Base-by-base conservation (phyloP, 2,329 filamentous ascomycete genomes). In the Xylariales sp. region DNA sequence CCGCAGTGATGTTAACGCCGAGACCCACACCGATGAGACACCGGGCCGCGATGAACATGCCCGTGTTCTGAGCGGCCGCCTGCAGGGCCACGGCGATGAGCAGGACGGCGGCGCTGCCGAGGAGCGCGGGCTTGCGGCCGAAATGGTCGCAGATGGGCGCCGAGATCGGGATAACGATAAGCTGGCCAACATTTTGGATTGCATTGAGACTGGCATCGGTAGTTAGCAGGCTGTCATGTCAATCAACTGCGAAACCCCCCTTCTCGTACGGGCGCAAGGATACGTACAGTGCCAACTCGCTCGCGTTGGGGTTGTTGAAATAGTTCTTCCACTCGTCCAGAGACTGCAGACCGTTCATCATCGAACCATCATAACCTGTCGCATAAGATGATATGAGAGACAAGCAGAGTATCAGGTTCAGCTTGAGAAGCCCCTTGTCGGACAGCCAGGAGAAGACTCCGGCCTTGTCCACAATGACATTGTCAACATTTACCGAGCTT, bases 321-420 rank as follows among this genome's bases (percentile, higher is more conserved):
- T 66, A 68, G 2, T 44, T 39, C 37, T 60, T 56, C 67, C 68
- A 71, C 42, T 60, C 51, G 0, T 54, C 42, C 0, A 67, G 54
- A 6, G 66, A 57, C 37, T 70, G 65, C 0, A 70, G 54, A 10
- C 65, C 67, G 42, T 70, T 70, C n/a, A 61, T 59, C 41, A 69
- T 55, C 1, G 62, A 64, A 8, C 60, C 57, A 27, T 56, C 53
- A 36, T 51, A 55, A 7, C 52, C 51, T 6, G 36, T 55, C 2
- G 51, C 51, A 34, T 54, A 53, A 25, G 44, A 48, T 4, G 50
- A 52, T 14, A 55, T 48, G 15, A 49, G 43, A 2, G 46, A 52
- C 4, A 54, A 35, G 4, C 34, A 18, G 8, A 53, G 38, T 15
- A 53, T 47, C 16, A 41, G 21, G 27, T 54, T 55, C 19, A 55